Percentiles rank a stretch among this genome's conserved stretches.
These are phyloP conservation scores for Botrytis fabae DNA, from an alignment of 2,329 filamentous ascomycete species.

Conservation along the genomic window DNA sequence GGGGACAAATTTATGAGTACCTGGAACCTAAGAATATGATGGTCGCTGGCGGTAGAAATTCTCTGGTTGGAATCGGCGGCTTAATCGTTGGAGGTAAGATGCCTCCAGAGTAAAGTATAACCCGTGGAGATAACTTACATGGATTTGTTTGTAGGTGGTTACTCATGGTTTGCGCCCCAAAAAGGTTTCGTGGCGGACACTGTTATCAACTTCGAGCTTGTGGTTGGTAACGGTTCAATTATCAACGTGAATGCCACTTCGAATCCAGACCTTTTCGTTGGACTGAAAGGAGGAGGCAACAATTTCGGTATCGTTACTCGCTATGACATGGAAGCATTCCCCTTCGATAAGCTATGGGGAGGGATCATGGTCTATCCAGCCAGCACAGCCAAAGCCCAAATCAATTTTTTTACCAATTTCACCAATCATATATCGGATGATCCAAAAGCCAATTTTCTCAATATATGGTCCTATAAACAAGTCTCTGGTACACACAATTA, in stretches of 20 bases:
- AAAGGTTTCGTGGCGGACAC: background rate
- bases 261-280: slow-evolving; percentile 22
- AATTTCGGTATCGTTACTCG: slow-evolving; percentile 21
- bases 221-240: background rate
- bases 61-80: background rate
- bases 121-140: background rate
- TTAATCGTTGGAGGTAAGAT: background rate
- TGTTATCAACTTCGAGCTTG: background rate
- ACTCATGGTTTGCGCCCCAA: slow-evolving; percentile 4
- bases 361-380: background rate
- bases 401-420: background rate
- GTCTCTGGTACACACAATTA: slow-evolving; percentile 17
- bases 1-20: background rate
- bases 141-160: background rate
- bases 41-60: background rate
- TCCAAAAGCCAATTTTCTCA: background rate
- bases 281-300: slow-evolving; percentile 24
- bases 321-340: slow-evolving; percentile 1
- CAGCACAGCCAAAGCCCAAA: background rate
- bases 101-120: background rate
- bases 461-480: background rate
- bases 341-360: slow-evolving; percentile 1
- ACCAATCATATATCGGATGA: background rate
- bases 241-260: slow-evolving; percentile 24
- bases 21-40: background rate